These are phyloP conservation scores for Strigomonas galati DNA, from an alignment of 208 protist genomes.

Conservation along the genomic window DNA sequence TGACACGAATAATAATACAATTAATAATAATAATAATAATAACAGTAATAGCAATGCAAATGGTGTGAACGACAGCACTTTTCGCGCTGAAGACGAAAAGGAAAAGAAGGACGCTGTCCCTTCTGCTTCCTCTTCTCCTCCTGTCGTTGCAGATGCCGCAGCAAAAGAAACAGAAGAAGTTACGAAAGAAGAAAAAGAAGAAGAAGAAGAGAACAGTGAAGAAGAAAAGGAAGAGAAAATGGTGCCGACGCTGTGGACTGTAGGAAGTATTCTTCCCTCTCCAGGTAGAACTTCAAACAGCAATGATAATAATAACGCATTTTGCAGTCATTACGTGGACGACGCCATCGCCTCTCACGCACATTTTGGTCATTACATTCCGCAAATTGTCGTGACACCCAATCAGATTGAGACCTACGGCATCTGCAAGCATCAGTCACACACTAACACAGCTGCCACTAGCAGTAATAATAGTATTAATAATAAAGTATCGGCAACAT, in stretches of 20 bases:
- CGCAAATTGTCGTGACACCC: background rate
- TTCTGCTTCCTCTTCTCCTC: background rate
- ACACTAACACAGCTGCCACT: no score
- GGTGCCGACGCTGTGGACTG: background rate
- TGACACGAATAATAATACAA: background rate
- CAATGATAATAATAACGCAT: background rate
- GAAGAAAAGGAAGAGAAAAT: background rate
- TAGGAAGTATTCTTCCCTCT: background rate
- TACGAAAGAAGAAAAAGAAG: background rate
- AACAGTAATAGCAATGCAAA: background rate
- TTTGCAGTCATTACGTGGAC: background rate
- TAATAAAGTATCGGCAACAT: background rate
- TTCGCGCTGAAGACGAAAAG: background rate
- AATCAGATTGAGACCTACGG: background rate
- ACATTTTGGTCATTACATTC: background rate
- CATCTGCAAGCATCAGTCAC: no score
- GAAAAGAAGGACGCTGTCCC: background rate
- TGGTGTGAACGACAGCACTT: background rate
- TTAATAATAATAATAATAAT: background rate
- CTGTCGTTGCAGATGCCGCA: background rate
- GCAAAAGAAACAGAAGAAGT: background rate
- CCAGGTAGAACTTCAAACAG: no score
- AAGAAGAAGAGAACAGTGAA: background rate
- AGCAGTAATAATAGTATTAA: background rate
- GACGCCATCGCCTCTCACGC: background rate